These are phyloP conservation scores for Cadophora luteo-olivacea DNA, from an alignment of 2,329 filamentous ascomycete species.

Conservation along the genomic window DNA sequence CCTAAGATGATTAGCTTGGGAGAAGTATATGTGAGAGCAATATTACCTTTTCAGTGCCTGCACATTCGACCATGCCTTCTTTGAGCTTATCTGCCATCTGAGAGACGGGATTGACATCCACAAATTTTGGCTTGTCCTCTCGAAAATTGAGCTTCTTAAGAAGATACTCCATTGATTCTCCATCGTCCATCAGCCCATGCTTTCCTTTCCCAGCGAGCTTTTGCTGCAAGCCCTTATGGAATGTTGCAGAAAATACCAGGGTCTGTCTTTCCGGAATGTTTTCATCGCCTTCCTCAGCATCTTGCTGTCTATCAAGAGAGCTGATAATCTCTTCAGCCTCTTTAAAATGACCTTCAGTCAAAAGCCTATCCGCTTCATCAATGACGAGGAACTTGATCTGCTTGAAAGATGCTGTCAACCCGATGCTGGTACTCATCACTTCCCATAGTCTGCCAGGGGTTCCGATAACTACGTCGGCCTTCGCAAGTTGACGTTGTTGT, in stretches of 20 bases:
- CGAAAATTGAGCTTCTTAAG: slow-evolving; percentile 89
- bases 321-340: slow-evolving; percentile 89
- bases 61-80: slow-evolving; percentile 91
- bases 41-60: slow-evolving; percentile 85
- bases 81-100: slow-evolving; percentile 88
- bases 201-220: slow-evolving; percentile 79
- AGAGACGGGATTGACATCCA: slow-evolving; percentile 87
- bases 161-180: slow-evolving; percentile 90
- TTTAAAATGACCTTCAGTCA: slow-evolving; percentile 94
- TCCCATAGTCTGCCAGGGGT: slow-evolving; percentile 96
- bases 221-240: slow-evolving; percentile 88
- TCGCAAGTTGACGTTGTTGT: slow-evolving; percentile 82
- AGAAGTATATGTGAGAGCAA: background rate
- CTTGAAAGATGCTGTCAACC: slow-evolving; percentile 73
- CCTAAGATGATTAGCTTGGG: slow-evolving; percentile 53
- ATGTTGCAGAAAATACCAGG: slow-evolving; percentile 95
- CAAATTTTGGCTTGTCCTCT: slow-evolving; percentile 83
- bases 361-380: slow-evolving; percentile 90
- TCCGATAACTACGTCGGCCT: slow-evolving; percentile 90
- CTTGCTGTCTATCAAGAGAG: slow-evolving; percentile 72
- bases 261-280: slow-evolving; percentile 72
- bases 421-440: slow-evolving; percentile 78
- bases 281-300: slow-evolving; percentile 55
- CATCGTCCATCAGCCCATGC: slow-evolving; percentile 69
- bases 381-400: slow-evolving; percentile 83